Base-by-base conservation (phyloP, 2,329 filamentous ascomycete species). In the Sarocladiaceae sp. region DNA sequence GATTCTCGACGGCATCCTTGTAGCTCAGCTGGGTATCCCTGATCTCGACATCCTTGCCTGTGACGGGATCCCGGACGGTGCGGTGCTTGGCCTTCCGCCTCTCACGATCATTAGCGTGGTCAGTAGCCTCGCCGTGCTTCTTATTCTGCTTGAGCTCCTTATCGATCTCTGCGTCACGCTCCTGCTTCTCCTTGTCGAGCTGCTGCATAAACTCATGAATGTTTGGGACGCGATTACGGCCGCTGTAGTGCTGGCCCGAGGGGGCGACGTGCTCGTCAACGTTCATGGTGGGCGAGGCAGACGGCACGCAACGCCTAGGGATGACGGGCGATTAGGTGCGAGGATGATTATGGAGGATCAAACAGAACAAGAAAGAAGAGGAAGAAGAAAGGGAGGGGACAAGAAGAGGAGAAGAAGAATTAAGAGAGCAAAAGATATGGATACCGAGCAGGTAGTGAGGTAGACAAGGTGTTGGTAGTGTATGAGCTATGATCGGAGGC, bases 21-120 rank as follows among this genome's bases (percentile, higher is more conserved):
- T 84, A 69, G 35, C 83, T 74, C 44, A 82, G 72, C 55, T 86
- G 79, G 16, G 85, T 81, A 65, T 95, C 87, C 53, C 89, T 85
- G 50, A 97, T 95, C 50, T 85, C 78, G 16, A 96, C 85, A 51
- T 95, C 76, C 43, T 81, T 85, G 16, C 89, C 89, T 0, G 91
- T 96, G 0, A 88, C 87, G 0, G 91, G 91, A 60, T 97, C 91
- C 1, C 85, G 88, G 34, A 95, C 90, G 6, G 63, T 68, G 15
- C 87, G 88, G 32, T 51, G 56, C 31, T 59, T 54, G 7, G 58
- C 51, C 29, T 43, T 43, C 11, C 18, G 24, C 40, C 26, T 32
- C 27, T 43, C 10, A 16, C 18, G 40, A 1, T 67, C 56, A 12
- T 65, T 60, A 23, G 65, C 60, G 48, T 80, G 72, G 11, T 70